These are phyloP conservation scores for Epichloe hybrida DNA, from an alignment of 2,329 filamentous ascomycete species.

Conservation along the genomic window DNA sequence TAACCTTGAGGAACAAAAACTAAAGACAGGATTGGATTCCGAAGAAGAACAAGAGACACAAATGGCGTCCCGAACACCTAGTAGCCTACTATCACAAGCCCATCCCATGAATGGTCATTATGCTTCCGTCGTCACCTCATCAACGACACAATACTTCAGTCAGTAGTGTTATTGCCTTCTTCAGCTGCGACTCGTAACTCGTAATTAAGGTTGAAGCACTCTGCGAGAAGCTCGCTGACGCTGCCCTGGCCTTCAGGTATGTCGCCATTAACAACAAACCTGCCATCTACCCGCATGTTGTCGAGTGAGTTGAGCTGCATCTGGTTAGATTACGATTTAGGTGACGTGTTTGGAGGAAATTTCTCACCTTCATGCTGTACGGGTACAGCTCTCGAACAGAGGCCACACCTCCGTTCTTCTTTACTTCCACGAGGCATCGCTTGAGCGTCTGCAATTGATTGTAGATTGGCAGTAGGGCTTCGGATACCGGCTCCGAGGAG, in stretches of 20 bases:
- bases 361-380: constrained; percentile 88
- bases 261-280: constrained; percentile 58
- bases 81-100: not conserved
- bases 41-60: not conserved
- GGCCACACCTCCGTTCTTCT: constrained; percentile 78
- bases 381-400: constrained; percentile 85
- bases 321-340: not conserved
- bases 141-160: not conserved
- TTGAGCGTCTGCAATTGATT: constrained; percentile 92
- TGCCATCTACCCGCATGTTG: constrained; percentile 90
- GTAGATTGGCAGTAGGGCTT: constrained; percentile 85
- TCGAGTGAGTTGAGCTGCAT: constrained; percentile 81
- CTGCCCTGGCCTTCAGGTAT: constrained; percentile 85
- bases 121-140: not conserved
- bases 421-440: constrained; percentile 80
- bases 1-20: too few relatives aligned
- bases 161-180: constrained; percentile 15
- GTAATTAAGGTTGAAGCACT: constrained; percentile 84
- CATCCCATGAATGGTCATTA: not conserved
- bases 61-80: not conserved
- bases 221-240: constrained; percentile 72
- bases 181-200: constrained; percentile 52
- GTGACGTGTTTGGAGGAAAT: too few relatives aligned
- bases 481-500: constrained; percentile 89
- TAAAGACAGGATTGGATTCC: too few relatives aligned